Evolutionary conservation across 371 early-diverging fungal genomes (phyloP).

Genomic region (Syncephalastrum contaminatum): DNA sequence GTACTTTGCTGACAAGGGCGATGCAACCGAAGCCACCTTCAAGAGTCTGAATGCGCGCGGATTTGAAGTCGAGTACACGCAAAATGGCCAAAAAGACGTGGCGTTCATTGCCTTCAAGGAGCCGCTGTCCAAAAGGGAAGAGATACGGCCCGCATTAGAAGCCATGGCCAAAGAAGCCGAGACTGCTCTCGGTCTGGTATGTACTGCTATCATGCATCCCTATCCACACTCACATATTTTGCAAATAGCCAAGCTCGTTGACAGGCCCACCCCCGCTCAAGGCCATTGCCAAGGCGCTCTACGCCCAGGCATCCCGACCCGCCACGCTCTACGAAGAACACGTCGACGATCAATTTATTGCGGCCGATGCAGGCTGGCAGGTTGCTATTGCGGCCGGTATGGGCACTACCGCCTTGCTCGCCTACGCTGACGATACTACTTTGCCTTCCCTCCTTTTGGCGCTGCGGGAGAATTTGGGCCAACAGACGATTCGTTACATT

Average conservation of each 20-base stretch:
- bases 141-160: conserved; percentile 41
- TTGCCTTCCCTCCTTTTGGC: conserved; percentile 5
- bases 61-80: conserved; percentile 28
- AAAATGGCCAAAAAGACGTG: conserved; percentile 8
- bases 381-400: conserved; percentile 9
- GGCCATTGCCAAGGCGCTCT: conserved; percentile 41
- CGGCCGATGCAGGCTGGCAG: conserved; percentile 7
- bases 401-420: conserved; percentile 12
- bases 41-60: conserved; percentile 32
- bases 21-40: conserved; percentile 41
- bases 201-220: conserved; percentile 3
- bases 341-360: conserved; percentile 32
- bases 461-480: not conserved
- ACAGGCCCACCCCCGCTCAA: conserved; percentile 37
- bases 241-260: conserved; percentile 37
- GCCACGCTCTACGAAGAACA: conserved; percentile 28
- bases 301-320: conserved; percentile 31
- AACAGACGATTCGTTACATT: not conserved
- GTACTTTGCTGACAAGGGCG: conserved; percentile 31
- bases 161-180: conserved; percentile 53
- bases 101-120: conserved; percentile 29
- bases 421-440: conserved; percentile 17
- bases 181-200: conserved; percentile 42
- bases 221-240: not conserved
- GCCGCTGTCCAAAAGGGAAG: conserved; percentile 38